Base-by-base conservation (phyloP, 2,329 filamentous ascomycete species). In the Thelonectria olida region DNA sequence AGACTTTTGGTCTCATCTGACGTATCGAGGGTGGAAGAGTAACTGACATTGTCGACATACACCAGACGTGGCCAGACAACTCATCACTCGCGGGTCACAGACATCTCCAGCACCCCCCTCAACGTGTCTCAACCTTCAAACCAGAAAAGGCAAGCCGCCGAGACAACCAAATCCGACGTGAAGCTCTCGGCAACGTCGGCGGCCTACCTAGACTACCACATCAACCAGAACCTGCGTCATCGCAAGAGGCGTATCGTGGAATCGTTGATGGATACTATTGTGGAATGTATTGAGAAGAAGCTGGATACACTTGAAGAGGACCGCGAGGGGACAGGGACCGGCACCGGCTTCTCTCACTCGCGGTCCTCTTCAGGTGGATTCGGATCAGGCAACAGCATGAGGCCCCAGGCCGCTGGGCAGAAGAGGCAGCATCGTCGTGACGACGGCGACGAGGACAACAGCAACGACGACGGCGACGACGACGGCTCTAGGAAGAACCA, bases 401-500 rank as follows among this genome's bases (percentile, higher is more conserved):
- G n/a, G n/a, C 48, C 56, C 27, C 61, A 51, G 28, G 45, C 63
- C 22, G 51, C 59, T 17, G 64, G 67, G 12, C 61, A 70, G 19
- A 67, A 69, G 62, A 64, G 67, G 17, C 59, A 65, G 17, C 58
- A 61, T 36, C 57, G 56, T 1, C 53, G 65, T 22, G 57, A 61
- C 5, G 61, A 64, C n/a, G 45, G 58, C 20, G 70, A 73, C 44
- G 75, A 72, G 7, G 72, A 73, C n/a, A 68, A 74, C n/a, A 42
- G 49, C 17, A 54, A 61, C 19, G 66, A 65, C 54, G 64, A 67
- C 22, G 73, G 70, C 9, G 67, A 72, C 12, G 75, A 67, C 15
- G 68, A 70, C 17, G 69, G 69, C 6, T 72, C 67, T 8, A 71
- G 73, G n/a, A 73, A 73, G 58, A 74, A 73, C 23, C 66, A 66